Percentiles rank a stretch among this genome's conserved stretches.
Conservation (phyloP, 2,329 filamentous ascomycete species). For the Neoarthrinium moseri region DNA sequence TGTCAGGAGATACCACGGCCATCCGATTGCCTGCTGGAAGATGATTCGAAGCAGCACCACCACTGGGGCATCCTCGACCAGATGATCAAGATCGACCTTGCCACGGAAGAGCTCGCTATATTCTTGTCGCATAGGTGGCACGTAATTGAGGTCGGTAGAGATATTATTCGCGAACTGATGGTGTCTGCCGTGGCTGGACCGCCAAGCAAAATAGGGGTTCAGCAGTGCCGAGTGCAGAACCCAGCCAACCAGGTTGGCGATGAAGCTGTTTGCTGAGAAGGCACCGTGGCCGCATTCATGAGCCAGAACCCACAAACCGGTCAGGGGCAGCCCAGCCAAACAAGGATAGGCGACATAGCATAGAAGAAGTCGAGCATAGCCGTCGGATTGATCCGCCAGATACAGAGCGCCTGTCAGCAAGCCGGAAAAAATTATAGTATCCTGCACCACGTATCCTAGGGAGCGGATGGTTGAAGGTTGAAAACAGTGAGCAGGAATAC, state of each 20-base stretch:
- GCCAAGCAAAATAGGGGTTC: conserved; percentile 13
- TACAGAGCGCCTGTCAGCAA: conserved; percentile 48
- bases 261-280: conserved; percentile 50
- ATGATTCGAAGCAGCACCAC: conserved; percentile 51
- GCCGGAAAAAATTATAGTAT: conserved; percentile 45
- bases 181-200: conserved; percentile 15
- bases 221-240: conserved; percentile 14
- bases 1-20: conserved; percentile 60
- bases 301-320: conserved; percentile 68
- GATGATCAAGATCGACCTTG: conserved; percentile 9
- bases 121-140: conserved; percentile 11
- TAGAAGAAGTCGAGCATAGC: conserved; percentile 35
- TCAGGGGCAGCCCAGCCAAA: conserved; percentile 62
- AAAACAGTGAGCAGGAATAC: conserved; percentile 61
- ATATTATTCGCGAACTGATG: conserved; percentile 17
- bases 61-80: conserved; percentile 60
- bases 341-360: conserved; percentile 60
- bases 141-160: conserved; percentile 16
- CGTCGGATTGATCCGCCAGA: conserved; percentile 48
- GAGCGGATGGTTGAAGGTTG: conserved; percentile 49
- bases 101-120: conserved; percentile 10
- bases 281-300: conserved; percentile 69
- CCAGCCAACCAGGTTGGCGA: conserved; percentile 53
- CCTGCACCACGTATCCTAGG: conserved; percentile 53
- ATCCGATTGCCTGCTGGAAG: conserved; percentile 61